phyloP scores from a whole-genome alignment of 441 rosid genomes.

The Aquilaria agallochum region DNA sequence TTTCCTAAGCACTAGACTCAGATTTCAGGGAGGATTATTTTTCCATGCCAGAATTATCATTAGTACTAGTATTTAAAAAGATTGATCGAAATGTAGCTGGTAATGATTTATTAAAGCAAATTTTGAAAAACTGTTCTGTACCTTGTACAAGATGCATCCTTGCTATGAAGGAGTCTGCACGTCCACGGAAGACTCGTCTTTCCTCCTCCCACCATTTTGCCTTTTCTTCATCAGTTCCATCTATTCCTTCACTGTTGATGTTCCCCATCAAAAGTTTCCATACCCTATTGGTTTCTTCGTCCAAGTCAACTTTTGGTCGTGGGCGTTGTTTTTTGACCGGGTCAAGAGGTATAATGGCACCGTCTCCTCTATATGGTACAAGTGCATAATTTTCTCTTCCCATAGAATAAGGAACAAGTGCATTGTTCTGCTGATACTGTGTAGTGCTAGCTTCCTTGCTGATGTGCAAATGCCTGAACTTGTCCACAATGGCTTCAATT shows the following conservation, averaged over 20 bases:
- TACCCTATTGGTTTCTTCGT: slow-evolving; percentile 55
- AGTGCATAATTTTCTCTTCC: slow-evolving; percentile 35
- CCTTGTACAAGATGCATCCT: slow-evolving; percentile 85
- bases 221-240: slow-evolving; percentile 58
- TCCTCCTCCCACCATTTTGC: slow-evolving; percentile 67
- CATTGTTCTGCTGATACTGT: slow-evolving; percentile 32
- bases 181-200: slow-evolving; percentile 50
- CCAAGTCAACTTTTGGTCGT: slow-evolving; percentile 57
- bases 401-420: slow-evolving; percentile 44
- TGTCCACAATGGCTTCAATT: slow-evolving; percentile 34
- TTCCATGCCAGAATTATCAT: too few species aligned
- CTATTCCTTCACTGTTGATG: slow-evolving; percentile 53
- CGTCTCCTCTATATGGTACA: slow-evolving; percentile 37
- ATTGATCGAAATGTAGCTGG: neutral
- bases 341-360: slow-evolving; percentile 39
- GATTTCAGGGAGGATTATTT: too few species aligned
- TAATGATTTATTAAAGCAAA: slow-evolving; percentile 3
- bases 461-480: slow-evolving; percentile 38
- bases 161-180: slow-evolving; percentile 63
- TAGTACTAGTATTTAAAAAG: too few species aligned
- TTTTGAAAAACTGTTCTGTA: slow-evolving; percentile 16
- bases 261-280: slow-evolving; percentile 62
- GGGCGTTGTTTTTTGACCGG: slow-evolving; percentile 31
- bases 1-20: neutral
- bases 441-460: slow-evolving; percentile 28